Evolutionary conservation across 2,329 filamentous ascomycete species (phyloP), one percentile per base, ranked within the genome.

Genomic region (Zymoseptoria brevis): DNA sequence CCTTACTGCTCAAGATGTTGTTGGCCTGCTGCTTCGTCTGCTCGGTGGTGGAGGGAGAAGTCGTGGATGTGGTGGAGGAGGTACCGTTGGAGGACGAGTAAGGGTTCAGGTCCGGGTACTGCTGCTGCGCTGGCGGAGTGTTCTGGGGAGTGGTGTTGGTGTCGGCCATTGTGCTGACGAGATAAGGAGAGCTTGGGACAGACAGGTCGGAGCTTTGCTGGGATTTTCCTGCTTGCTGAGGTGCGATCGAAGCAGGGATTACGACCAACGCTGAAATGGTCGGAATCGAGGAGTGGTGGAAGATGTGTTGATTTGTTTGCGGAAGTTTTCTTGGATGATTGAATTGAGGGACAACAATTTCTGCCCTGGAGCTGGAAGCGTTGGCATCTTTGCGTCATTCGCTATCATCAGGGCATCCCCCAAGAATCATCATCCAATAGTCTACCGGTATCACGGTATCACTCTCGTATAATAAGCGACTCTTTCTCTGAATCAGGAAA

Each of bases 1-100:
- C 76, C 76, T 77, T 70, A 79, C 76, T 73, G 66, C 72, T 71
- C 54, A 75, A 54, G 59, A 76, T 69, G 69, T 74, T 70, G 68
- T 74, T 73, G 56, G 70, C 64, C 60, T 69, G 69, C 64, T 69
- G 65, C 41, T 6, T 45, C 13, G 35, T n/a, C 35, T 16, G 35
- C 35, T 45, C 35, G 35, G 35, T 45, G 35, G 35, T 45, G 35
- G 35, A 45, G 35, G 35, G 16, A n/a, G 26, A 29, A 29, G 26
- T 29, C 26, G 26, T 8, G 26, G 26, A 29, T 1, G 26, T 29
- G 1, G 49, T 19, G 45, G 55, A 35, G 7, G 58, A 50, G 53
- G 52, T 29, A 41, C 59, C 54, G 57, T 66, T 64, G 59, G 56
- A 58, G 58, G 45, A 55, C 49, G 24, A 51, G 62, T 64, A 67